Base-by-base conservation (phyloP, 257 asterid species). In the Vinca minor region DNA sequence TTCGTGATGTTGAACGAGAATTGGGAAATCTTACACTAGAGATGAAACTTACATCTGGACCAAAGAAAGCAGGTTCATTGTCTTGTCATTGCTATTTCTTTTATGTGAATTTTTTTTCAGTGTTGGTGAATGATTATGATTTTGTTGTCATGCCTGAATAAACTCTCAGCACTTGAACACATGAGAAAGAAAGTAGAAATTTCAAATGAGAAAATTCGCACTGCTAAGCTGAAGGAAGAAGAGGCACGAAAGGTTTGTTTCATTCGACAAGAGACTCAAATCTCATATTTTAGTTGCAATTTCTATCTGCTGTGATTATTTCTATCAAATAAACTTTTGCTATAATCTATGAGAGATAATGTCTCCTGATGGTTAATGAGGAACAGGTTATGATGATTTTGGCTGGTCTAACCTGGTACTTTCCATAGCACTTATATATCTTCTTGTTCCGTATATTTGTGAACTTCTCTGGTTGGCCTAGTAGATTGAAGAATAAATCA, bases 1-100 rank as follows among this genome's bases (percentile, higher is more conserved):
- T 91, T 77, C 96, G 95, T 62, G 97, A 92, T 84, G 97, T 92
- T 69, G 98, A 92, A 69, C 82, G 96, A 36, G 98, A 92, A 84
- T 71, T 89, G 63, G 71, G 81, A 18, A 85, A 83, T 71, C 94
- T 89, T 70, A 62, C 79, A 14, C 86, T 93, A 95, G 96, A 87
- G 83, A 83, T 89, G 95, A 93, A 89, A 84, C 97, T 93, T 63
- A 87, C 97, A 35, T 82, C 97, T 56, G 98, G 95, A 54, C 97
- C 98, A 59, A 89, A 89, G 81, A 93, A 89, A 81, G 97, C 96
- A 69, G 87, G 89, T 83, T 61, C 47, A 48, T 25, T 58, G 35
- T 60, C 53, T 58, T 66, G 41, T 15, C 41, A n/a, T 68, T 63
- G 41, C 71, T 50, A 29, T 47, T 74, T 56, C 35, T 64, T 63